Conservation (phyloP, 2,329 filamentous ascomycete species). For the Fusarium burgessii region DNA sequence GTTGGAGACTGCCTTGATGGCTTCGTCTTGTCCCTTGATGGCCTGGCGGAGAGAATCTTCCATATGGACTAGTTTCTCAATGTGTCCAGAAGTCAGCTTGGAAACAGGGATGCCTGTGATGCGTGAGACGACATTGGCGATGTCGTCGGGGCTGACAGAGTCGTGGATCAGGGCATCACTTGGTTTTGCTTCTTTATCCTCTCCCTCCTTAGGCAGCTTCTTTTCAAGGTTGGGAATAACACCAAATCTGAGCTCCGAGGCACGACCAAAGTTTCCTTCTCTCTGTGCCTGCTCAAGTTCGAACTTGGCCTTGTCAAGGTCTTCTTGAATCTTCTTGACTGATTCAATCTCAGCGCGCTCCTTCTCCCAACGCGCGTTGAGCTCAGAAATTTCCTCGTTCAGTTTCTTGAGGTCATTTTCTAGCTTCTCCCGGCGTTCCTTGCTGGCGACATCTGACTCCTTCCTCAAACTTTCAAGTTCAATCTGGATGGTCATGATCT, state of each 20-base stretch:
- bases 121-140: constrained; percentile 89
- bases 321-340: constrained; percentile 87
- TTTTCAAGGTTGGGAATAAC: constrained; percentile 84
- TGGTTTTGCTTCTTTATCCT: constrained; percentile 53
- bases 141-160: constrained; percentile 94
- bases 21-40: constrained; percentile 94
- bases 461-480: constrained; percentile 95
- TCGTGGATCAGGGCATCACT: constrained; percentile 82
- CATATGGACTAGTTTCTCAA: constrained; percentile 96
- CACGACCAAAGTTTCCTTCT: constrained; percentile 87
- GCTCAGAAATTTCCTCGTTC: constrained; percentile 78
- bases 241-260: constrained; percentile 91
- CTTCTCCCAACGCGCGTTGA: constrained; percentile 90
- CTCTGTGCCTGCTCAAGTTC: constrained; percentile 91
- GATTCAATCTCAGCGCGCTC: constrained; percentile 87
- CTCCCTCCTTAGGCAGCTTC: constrained; percentile 81
- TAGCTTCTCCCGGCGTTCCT: constrained; percentile 87
- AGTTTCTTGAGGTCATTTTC: constrained; percentile 80
- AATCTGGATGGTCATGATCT: constrained; percentile 97
- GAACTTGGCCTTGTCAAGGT: constrained; percentile 86
- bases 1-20: constrained; percentile 88
- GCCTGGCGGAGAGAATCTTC: constrained; percentile 87
- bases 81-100: constrained; percentile 92
- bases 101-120: constrained; percentile 93
- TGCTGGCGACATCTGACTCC: constrained; percentile 90